These are phyloP conservation scores for Psilocybe tampanensis DNA, from an alignment of 768 basidiomycete species.

Conservation along the genomic window DNA sequence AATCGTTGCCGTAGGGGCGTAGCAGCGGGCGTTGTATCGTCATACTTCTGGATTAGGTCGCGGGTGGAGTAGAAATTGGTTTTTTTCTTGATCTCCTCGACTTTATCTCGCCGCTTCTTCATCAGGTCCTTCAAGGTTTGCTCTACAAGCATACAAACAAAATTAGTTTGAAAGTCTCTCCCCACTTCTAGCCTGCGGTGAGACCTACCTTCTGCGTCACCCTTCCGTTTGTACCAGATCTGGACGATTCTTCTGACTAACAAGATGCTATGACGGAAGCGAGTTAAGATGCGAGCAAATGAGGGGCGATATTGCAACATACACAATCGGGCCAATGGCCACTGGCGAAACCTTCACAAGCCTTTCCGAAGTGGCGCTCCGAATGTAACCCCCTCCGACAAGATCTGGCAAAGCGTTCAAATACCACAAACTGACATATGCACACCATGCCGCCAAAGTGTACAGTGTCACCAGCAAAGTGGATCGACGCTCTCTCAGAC, in stretches of 20 bases:
- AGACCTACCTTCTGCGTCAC: conserved; percentile 73
- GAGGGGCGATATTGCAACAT: conserved; percentile 31
- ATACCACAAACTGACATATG: conserved; percentile 79
- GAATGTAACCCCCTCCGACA: conserved; percentile 26
- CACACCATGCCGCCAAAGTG: conserved; percentile 72
- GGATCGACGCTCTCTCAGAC: conserved; percentile 80
- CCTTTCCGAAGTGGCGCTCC: conserved; percentile 37
- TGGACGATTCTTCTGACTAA: conserved; percentile 82
- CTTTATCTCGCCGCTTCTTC: conserved; percentile 78
- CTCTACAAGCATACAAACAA: conserved; percentile 48
- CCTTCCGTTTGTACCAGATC: conserved; percentile 81
- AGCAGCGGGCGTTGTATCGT: conserved; percentile 50
- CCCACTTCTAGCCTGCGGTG: not conserved
- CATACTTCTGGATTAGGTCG: conserved; percentile 88
- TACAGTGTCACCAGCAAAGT: conserved; percentile 80
- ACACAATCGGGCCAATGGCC: conserved; percentile 79
- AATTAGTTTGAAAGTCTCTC: not conserved
- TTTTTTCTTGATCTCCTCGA: conserved; percentile 97
- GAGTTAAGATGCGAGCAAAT: conserved; percentile 6
- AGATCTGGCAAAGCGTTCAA: conserved; percentile 52
- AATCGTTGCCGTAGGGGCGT: conserved; percentile 48
- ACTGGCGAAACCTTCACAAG: conserved; percentile 58
- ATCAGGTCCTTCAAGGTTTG: conserved; percentile 72
- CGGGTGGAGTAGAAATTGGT: conserved; percentile 95
- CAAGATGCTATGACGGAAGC: conserved; percentile 46